A percentile compares a stretch with the other conserved stretches of the same genome.
Conservation (phyloP, 73 alveolate species). For the Blepharisma stoltei region DNA sequence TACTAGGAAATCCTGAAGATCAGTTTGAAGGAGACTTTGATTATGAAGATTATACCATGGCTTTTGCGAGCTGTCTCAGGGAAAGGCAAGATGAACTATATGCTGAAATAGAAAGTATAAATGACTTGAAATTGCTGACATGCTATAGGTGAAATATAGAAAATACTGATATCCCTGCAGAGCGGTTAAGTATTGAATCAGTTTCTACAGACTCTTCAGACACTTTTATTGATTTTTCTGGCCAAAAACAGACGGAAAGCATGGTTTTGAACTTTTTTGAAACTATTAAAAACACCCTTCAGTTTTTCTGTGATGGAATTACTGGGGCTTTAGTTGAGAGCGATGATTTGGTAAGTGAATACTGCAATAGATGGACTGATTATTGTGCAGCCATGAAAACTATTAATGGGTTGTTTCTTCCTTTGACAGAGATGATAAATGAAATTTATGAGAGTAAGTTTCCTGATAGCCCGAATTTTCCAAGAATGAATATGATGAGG, state of each 20-base stretch:
- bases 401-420: neutral
- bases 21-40: neutral
- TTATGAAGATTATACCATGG: neutral
- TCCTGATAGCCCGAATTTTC: neutral
- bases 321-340: neutral
- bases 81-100: neutral
- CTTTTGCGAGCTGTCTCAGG: neutral
- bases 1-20: slow-evolving; percentile 26
- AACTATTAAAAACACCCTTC: neutral
- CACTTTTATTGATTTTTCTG: neutral
- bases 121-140: too few species aligned
- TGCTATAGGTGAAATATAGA: too few species aligned
- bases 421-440: slow-evolving; percentile 10
- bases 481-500: neutral
- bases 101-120: neutral
- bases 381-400: neutral
- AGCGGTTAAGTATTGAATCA: neutral
- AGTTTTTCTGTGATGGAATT: neutral
- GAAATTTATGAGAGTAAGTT: neutral
- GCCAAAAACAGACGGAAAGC: neutral
- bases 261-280: neutral
- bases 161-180: neutral
- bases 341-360: neutral
- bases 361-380: neutral
- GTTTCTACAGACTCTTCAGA: slow-evolving; percentile 13